A percentile compares a stretch with the other conserved stretches of the same genome.
phyloP scores from a whole-genome alignment of 2,329 filamentous ascomycete species.

The Nothophaeocryptopus gaeumannii region DNA sequence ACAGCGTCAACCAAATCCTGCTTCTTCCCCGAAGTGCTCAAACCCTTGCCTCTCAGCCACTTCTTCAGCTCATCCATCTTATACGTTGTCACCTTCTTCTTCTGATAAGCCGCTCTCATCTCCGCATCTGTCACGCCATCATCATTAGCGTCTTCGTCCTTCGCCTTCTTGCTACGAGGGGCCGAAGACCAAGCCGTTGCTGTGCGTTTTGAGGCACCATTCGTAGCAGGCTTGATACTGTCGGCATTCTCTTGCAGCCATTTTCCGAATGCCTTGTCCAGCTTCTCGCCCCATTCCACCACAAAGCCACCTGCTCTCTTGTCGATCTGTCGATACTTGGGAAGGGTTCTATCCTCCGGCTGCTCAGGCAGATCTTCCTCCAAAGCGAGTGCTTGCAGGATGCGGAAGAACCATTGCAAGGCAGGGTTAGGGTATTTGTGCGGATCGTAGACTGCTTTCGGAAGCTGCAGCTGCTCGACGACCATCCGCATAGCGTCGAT shows the following conservation, averaged over 20 bases:
- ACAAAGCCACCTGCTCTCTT: constrained; percentile 81
- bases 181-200: constrained; percentile 29
- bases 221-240: constrained; percentile 43
- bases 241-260: constrained; percentile 35
- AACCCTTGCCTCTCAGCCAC: constrained; percentile 31
- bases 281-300: constrained; percentile 68
- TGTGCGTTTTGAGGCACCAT: constrained; percentile 47
- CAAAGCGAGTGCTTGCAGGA: constrained; percentile 84
- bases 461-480: constrained; percentile 82
- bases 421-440: constrained; percentile 78
- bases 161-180: constrained; percentile 41
- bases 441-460: constrained; percentile 80
- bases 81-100: constrained; percentile 43
- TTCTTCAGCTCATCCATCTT: constrained; percentile 35
- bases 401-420: constrained; percentile 95
- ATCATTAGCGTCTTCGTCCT: constrained; percentile 37
- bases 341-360: constrained; percentile 74
- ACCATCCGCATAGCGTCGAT: constrained; percentile 79
- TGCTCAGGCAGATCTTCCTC: constrained; percentile 83
- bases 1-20: constrained; percentile 36
- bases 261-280: constrained; percentile 58
- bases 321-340: constrained; percentile 81
- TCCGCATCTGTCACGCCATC: constrained; percentile 42
- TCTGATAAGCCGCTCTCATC: constrained; percentile 45
- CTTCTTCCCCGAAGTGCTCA: constrained; percentile 31